Base-by-base conservation (phyloP, 495 filamentous ascomycete species). In the Glonium stellatum region DNA sequence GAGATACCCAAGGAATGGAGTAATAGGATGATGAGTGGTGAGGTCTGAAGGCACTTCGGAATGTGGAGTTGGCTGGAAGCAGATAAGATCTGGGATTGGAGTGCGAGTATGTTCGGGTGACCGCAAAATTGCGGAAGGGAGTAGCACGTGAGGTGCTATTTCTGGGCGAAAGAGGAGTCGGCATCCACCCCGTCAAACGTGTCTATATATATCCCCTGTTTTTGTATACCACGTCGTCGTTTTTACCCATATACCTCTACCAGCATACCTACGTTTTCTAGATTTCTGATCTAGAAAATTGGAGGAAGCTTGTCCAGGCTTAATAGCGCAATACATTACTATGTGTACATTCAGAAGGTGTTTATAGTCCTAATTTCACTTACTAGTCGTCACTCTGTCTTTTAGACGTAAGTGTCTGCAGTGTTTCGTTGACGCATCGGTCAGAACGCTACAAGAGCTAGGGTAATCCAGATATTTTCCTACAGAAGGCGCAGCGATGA, bases 141-240 rank as follows among this genome's bases (percentile, higher is more conserved):
- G 18, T 9, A 13, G 25, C 50, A 22, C 25, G 9, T 37, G 18
- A 41, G 13, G 35, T n/a, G 1, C 47, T 51, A 19, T 10, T 66
- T 44, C 49, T 55, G 54, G 59, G 47, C 49, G 55, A 55, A 13
- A 19, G 47, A 18, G 41, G 27, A 9, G 15, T 5, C 39, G 12
- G 54, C 39, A 1, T 57, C 49, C 23, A 34, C 31, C 55, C 41
- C 55, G 19, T n/a, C 25, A 9, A n/a, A 56, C 41, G 47, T 55
- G 63, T 66, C 54, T 55, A 61, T 63, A 44, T 51, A 51, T 51
- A n/a, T 23, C 19, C 48, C 21, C 55, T 18, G 15, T 52, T 53
- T 39, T 52, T 66, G 54, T 59, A 62, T 61, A 55, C 63, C 54
- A 57, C 49, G 44, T 66, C 53, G 11, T 27, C 39, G 18, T 44